Conservation (phyloP, 2,329 filamentous ascomycete genomes). For the Pezicula carpinea region DNA sequence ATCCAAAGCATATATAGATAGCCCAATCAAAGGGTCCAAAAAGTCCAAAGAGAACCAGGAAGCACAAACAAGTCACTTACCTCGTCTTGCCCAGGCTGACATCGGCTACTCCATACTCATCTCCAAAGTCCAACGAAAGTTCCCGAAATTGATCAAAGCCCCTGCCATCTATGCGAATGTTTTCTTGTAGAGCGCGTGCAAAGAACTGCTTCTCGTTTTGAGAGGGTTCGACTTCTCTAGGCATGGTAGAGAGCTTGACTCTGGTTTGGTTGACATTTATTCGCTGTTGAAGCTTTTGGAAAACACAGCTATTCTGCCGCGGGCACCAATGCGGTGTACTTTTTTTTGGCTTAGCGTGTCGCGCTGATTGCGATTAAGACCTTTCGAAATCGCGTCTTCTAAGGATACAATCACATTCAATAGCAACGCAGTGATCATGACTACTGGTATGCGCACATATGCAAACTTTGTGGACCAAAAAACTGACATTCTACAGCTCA, state of each 20-base stretch:
- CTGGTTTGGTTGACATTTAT: neutral
- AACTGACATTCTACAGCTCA: conserved; percentile 45
- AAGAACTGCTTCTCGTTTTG: conserved; percentile 86
- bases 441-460: conserved; percentile 30
- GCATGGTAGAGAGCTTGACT: conserved; percentile 53
- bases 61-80: conserved; percentile 46
- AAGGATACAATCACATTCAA: neutral
- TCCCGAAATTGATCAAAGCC: conserved; percentile 74
- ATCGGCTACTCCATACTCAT: conserved; percentile 87
- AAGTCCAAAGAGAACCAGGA: too few species aligned
- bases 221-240: conserved; percentile 86
- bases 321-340: neutral
- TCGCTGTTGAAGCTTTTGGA: neutral
- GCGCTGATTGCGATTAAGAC: neutral
- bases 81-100: conserved; percentile 86
- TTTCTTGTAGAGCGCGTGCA: conserved; percentile 73
- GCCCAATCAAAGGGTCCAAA: too few species aligned
- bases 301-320: conserved; percentile 2
- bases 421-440: conserved; percentile 40
- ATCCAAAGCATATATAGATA: too few species aligned
- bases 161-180: conserved; percentile 80
- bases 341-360: neutral
- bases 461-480: neutral
- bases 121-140: conserved; percentile 75
- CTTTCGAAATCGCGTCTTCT: neutral